Base-by-base conservation (phyloP, 225 moss, liverwort and hornwort genomes). In the Bryoerythrophyllum caledonicum region DNA sequence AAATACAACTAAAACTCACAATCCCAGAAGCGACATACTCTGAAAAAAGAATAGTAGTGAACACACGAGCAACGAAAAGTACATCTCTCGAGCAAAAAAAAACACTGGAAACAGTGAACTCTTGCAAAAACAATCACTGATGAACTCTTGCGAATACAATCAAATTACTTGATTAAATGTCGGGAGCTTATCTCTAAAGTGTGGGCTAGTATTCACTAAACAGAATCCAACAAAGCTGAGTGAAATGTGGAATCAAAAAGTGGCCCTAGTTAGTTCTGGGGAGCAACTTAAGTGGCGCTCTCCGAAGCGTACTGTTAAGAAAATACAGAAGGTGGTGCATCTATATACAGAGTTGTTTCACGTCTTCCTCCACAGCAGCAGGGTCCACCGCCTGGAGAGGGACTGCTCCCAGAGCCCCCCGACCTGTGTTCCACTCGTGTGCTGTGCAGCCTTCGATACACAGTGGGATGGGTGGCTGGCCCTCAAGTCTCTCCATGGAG, bases 401-500 rank as follows among this genome's bases (percentile, higher is more conserved):
- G 12, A 40, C 3, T 1, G 81, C 76, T 54, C 56, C 28, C 63
- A 77, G 14, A 1, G 79, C 57, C 41, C 51, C 66, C 17, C 38
- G 41, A 1, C 0, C 10, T 12, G 68, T 59, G 67, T 88, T 88
- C 88, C 88, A 88, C 16, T 44, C 1, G 61, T 88, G 88, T 2
- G 83, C 83, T 3, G 60, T 68, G 79, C 88, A 88, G 54, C 79
- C 81, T 52, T 4, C 1, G 15, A 83, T 56, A 53, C 88, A 88
- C 1, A 79, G 67, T 21, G 86, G 81, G 40, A 88, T 79, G 25
- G 81, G 83, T 10, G 81, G 83, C 67, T 88, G 88, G 59, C 65
- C 83, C 63, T 74, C 81, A 4, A 86, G 58, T 55, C 88, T 81
- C 48, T 79, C 81, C 67, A 88, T 43, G 8, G 16, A 12, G 60